Evolutionary conservation across 495 filamentous ascomycete genomes (phyloP), one percentile per base, ranked within the genome.

Genomic region (Alectoria sarmentosa): DNA sequence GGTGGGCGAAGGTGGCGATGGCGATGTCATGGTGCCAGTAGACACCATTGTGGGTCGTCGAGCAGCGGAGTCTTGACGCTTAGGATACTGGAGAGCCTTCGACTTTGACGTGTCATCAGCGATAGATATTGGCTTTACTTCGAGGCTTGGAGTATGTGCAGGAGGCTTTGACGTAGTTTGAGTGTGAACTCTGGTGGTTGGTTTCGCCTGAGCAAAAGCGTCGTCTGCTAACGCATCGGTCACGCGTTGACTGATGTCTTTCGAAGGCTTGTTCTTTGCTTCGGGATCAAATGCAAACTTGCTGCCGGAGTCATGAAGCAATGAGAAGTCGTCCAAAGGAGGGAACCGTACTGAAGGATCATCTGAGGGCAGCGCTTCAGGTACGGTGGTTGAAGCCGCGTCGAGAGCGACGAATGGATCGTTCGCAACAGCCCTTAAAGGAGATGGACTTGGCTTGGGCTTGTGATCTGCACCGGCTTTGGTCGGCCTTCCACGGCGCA

Each of bases 371-470:
- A 75, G 76, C 55, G 78, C 76, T 19, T 79, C 78, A 23, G 79
- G 78, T 21, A 76, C 70, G 56, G 79, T 72, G 17, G 82, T 66
- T 59, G 82, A 83, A 38, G 68, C 73, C 11, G 87, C 82, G 72
- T 98, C 94, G 23, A 98, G 78, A 8, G 89, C 90, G 36, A 89
- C 88, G 75, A 97, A 98, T 1, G 94, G 94, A 74, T 98, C 94
- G 61, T 80, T 85, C n/a, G 83, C 79, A 17, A 85, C 82, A 49
- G 83, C 82, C 62, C 87, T 84, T 63, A 83, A 81, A 1, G 89
- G 89, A n/a, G 92, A 92, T 26, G 88, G 84, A 65, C 84, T 90
- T 21, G 88, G 85, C 68, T 85, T 87, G 11, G 85, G 70, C 7
- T 67, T 74, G 39, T 73, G 71, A 23, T 77, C 70, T 23, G 77